Base-by-base conservation (phyloP, 2,329 filamentous ascomycete species). In the Aspergillus texensis region DNA sequence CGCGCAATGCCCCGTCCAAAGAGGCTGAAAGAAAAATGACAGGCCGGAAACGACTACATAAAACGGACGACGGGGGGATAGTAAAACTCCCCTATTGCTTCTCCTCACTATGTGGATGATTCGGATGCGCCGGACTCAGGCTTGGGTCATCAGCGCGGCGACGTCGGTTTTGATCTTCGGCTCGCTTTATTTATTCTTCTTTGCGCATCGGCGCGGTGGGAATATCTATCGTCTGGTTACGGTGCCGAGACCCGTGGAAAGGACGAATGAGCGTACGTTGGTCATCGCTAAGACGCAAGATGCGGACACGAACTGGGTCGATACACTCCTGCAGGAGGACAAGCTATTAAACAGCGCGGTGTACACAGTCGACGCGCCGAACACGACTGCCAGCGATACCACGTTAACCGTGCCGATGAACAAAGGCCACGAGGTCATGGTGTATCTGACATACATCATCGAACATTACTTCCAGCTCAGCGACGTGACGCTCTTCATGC, bases 361-460 rank as follows among this genome's bases (percentile, higher is more conserved):
- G 12, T 84, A 83, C 67, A 75, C 80, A 58, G 81, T 81, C 39
- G 79, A 84, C 70, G 30, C 52, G 30, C 52, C 30, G n/a, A 79
- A 84, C 61, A 72, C 75, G 14, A 72, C 73, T 58, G 21, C 21
- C 21, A 24, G 21, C 2, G 73, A 81, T 16, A 68, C 76, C 50
- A 65, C 80, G 8, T 52, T 52, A 46, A 80, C 80, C 64, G 74
- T 82, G 0, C 81, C 81, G 12, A 78, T 77, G 65, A 84, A 85
- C 62, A 83, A 84, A 68, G 84, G 84, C 60, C 79, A 81, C 67
- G 84, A 86, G 71, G 82, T 82, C n/a, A 84, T 85, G 78, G 78
- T 75, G 6, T 86, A 86, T 71, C 79, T 86, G 24, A 82, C 81
- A 41, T 86, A 84, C 70, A 82, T 86, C 60, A 85, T 86, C 69